Evolutionary conservation across 140 eudicot genomes (phyloP), one percentile per base, ranked within the genome.

Genomic region (Cichorium intybus): DNA sequence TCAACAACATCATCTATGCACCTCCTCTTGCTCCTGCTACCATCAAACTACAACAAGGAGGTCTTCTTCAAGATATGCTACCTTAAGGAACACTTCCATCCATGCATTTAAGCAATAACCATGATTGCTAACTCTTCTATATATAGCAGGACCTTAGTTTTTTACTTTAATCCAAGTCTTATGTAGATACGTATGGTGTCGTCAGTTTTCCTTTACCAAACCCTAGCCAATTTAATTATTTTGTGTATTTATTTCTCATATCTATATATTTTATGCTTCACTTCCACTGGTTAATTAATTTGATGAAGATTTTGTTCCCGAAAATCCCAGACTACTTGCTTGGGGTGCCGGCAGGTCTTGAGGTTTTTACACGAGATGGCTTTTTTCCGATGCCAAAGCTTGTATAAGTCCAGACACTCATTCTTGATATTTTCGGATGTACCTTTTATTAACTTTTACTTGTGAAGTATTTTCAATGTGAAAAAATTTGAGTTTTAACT

Each of bases 51-150:
- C 84, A 80, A 28, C 56, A 77, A 77, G 71, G 56, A 52, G 96
- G 96, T 20, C 87, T 85, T 64, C 87, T 82, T 65, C 93, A 88
- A 48, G 94, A 88, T 29, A 60, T 88, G 37, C 51, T 82, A 29
- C 84, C 73, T 62, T 72, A 70, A 62, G 46, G 16, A 12, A 39
- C 46, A 39, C 16, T 50, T 5, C 7, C 21, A 37, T 21, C 62
- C 53, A 41, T 55, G 41, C 49, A 39, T 37, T 12, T 10, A 28
- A 24, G 52, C 23, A 9, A 23, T 23, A 17, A 4, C 1, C 34
- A 48, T 20, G 31, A 58, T 37, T 60, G 55, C 62, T 71, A 71
- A 59, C 69, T 10, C 3, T 34, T 14, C 52, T 71, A 24, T 61
- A 29, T 49, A 33, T 55, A 1, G 10, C 34, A 49, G 35, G 62